Evolutionary conservation across 2,329 filamentous ascomycete species (phyloP), one percentile per base, ranked within the genome.

Genomic region (Cladophialophora chaetospira): DNA sequence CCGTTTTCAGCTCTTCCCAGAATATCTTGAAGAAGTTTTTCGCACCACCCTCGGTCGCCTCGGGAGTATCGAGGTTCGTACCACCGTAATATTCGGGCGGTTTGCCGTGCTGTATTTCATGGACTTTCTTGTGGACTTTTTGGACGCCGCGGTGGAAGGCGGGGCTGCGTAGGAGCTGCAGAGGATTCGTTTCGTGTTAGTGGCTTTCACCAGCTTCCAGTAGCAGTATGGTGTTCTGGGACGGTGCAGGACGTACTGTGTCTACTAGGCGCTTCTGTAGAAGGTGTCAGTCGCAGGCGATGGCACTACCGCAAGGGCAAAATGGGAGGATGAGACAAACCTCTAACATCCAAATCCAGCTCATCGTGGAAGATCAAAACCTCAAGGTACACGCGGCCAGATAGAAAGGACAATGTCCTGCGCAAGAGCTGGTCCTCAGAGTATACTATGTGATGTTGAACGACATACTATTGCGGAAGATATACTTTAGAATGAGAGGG

Each of bases 101-200:
- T 44, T 72, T 68, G 29, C 75, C 75, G 62, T 77, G 69, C 54
- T 71, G 71, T 17, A 75, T 31, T 51, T 71, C 69, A 62, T 76
- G 72, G 19, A 78, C 65, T 44, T 66, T 71, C 48, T 72, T 71
- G 63, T 77, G 73, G 19, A 77, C 70, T 53, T 66, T 69, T 25
- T 74, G 72, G 42, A 77, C 75, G 63, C 73, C 69, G 35, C 71
- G 68, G 63, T 76, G 75, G 60, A 77, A 78, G 48, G 69, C 61
- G 8, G 72, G 74, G 60, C 74, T 77, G 50, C 69, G 65, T 48
- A 77, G 67, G 54, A 78, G 71, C 63, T 66, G 56, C 26, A 51
- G 43, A 50, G 28, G 21, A 9, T 10, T 36, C n/a, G 11, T 9
- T 53, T 11, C 8, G 17, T 23, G 50, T 53, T 29, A 53, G 50